Conservation (phyloP, 495 filamentous ascomycete genomes). For the Aspergillus kassunensis region DNA sequence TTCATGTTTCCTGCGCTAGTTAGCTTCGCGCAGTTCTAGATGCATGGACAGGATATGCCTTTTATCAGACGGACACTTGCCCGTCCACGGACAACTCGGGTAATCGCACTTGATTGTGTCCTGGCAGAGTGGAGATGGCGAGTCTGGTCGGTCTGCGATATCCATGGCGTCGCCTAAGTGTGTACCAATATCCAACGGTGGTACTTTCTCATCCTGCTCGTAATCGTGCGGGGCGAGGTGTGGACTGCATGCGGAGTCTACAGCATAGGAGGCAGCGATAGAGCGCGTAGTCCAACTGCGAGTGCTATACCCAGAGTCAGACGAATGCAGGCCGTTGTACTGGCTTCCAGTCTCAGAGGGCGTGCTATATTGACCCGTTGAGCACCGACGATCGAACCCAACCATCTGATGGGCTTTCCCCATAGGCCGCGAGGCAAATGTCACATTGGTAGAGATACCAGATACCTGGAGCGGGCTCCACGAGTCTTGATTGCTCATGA, state of each 20-base stretch:
- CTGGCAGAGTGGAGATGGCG: slow-evolving; percentile 19
- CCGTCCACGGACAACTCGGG: slow-evolving; percentile 33
- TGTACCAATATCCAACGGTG: slow-evolving; percentile 10
- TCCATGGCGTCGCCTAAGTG: slow-evolving; percentile 12
- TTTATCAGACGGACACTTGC: slow-evolving; percentile 42
- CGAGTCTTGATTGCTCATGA: slow-evolving; percentile 30
- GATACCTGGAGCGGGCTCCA: slow-evolving; percentile 39
- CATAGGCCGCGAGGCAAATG: slow-evolving; percentile 17
- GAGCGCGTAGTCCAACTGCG: slow-evolving; percentile 45
- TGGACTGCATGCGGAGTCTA: slow-evolving; percentile 31
- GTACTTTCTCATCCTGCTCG: slow-evolving; percentile 19
- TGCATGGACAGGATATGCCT: slow-evolving; percentile 19
- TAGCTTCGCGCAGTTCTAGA: neutral
- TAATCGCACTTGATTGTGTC: slow-evolving; percentile 33
- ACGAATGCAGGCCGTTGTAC: slow-evolving; percentile 42
- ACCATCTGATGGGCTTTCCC: slow-evolving; percentile 13
- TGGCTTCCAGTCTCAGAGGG: slow-evolving; percentile 56
- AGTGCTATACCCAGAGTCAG: slow-evolving; percentile 65
- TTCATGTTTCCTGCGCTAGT: slow-evolving; percentile 66
- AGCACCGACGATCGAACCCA: slow-evolving; percentile 25
- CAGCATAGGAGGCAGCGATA: slow-evolving; percentile 28
- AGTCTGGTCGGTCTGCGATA: slow-evolving; percentile 14
- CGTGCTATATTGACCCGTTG: slow-evolving; percentile 29
- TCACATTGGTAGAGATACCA: slow-evolving; percentile 24
- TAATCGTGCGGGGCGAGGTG: slow-evolving; percentile 23